Evolutionary conservation across 352 stramenopile genomes (phyloP), one percentile per base, ranked within the genome.

Genomic region (Peronosclerospora sorghi): DNA sequence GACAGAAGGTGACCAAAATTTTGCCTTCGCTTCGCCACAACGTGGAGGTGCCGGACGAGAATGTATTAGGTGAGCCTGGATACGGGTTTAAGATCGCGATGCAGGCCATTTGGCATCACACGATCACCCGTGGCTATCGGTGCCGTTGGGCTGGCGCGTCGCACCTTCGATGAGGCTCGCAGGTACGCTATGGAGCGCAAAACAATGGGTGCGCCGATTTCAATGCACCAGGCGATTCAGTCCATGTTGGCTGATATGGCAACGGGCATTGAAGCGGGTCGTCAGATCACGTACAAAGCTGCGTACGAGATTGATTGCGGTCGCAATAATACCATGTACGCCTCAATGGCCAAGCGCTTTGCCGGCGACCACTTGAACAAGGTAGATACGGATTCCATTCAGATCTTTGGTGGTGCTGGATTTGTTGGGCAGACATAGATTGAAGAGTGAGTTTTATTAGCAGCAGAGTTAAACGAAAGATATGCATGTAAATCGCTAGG

Each of bases 1-100:
- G n/a, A n/a, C n/a, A n/a, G n/a, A n/a, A n/a, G n/a, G n/a, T n/a
- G n/a, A n/a, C n/a, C n/a, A n/a, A n/a, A n/a, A n/a, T n/a, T n/a
- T n/a, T n/a, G n/a, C n/a, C n/a, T n/a, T n/a, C n/a, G n/a, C n/a
- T n/a, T n/a, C n/a, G n/a, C n/a, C n/a, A n/a, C n/a, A n/a, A n/a
- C n/a, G n/a, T n/a, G 13, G 82, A 71, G 8, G 86, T 96, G 38
- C 83, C 86, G 0, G 72, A 77, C 15, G 73, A 87, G 54, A 94
- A 94, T 56, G 75, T 95, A 32, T 61, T 96, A 15, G 86, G 86
- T 1, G 54, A 79, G n/a, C 58, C 65, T 17, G 86, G 86, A 48
- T 84, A 89, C 45, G 86, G 86, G 23, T 96, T 96, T 46, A 95
- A 95, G 69, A 92, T 95, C 46, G 86, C 85, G 37, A 96, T 96